Base-by-base conservation (phyloP, 2,329 filamentous ascomycete genomes). In the Sporothrix schenckii region DNA sequence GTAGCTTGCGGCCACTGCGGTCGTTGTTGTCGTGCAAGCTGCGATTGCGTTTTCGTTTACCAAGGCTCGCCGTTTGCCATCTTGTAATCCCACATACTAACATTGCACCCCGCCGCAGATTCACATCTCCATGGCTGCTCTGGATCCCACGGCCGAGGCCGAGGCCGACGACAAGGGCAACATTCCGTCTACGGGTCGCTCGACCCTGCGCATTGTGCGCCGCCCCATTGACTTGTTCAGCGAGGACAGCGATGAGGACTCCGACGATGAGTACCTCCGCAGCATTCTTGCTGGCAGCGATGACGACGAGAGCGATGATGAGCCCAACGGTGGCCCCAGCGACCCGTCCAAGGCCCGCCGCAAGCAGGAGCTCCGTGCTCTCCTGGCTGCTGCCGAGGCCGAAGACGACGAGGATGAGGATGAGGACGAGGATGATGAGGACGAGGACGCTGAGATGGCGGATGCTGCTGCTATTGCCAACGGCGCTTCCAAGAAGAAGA, bases 81-180 rank as follows among this genome's bases (percentile, higher is more conserved):
- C n/a, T 34, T 13, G 7, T 44, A 7, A 27, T 61, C 21, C 34
- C 39, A 39, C 16, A 53, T 50, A 47, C 70, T 72, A 34, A 70
- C 69, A 50, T 30, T 4, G 21, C 21, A 16, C 5, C 52, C 16
- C 2, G 0, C 2, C 11, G 10, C 77, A 97, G 94, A 96, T 97
- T 84, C 93, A 93, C 80, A 93, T 99, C 79, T 98, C 94, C 77
- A 99, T 99, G 95, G 95, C 96, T 77, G 95, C 95, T 75, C 91
- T 99, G 80, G 94, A 99, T 80, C 95, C 95, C 71, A 93, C 88
- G 77, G 92, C 92, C 76, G 85, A 88, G 76, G 86, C 89, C 49
- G 87, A 92, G 80, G 85, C 85, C 71, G 89, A 90, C 75, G 85
- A 85, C 71, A 86, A 87, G 68, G 86, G 85, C 76, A 88, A 89